phyloP scores from a whole-genome alignment of 164 flowering plant species.

The Umbilicus rupestris region DNA sequence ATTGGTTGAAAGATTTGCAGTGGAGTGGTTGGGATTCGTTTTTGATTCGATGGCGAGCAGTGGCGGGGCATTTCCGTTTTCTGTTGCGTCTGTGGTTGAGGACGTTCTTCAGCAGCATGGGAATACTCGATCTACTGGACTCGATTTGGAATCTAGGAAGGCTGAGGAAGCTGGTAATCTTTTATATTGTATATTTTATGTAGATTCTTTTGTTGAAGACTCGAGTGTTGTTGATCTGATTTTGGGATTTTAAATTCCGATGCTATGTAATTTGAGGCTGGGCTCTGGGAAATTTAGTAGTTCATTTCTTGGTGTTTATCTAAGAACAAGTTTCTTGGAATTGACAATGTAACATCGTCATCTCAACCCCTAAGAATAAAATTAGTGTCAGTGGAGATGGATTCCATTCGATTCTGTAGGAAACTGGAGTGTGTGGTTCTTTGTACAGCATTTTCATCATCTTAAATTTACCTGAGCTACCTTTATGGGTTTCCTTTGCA shows the following conservation, averaged over 20 bases:
- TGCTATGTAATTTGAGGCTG: too few relatives aligned
- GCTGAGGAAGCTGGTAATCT: conserved; percentile 62
- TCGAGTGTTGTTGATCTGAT: neutral
- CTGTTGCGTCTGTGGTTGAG: conserved; percentile 58
- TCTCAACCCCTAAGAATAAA: too few relatives aligned
- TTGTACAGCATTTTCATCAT: too few relatives aligned
- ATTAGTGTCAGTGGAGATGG: too few relatives aligned
- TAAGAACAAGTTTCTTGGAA: too few relatives aligned
- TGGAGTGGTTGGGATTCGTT: neutral
- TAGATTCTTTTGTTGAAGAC: neutral
- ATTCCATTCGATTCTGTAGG: too few relatives aligned
- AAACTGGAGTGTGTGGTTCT: too few relatives aligned
- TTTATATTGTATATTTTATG: neutral
- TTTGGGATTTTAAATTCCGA: neutral
- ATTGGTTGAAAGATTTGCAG: too few relatives aligned
- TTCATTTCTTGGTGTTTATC: too few relatives aligned
- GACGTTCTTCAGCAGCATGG: conserved; percentile 70
- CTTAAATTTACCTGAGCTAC: neutral
- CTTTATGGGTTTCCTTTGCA: too few relatives aligned
- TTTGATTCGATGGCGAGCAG: neutral
- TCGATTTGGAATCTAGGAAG: conserved; percentile 54
- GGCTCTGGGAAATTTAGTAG: too few relatives aligned
- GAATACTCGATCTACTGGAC: conserved; percentile 20
- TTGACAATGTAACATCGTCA: too few relatives aligned
- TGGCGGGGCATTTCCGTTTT: conserved; percentile 22